Percentiles rank a stretch among this genome's conserved stretches.
Evolutionary conservation across 352 stramenopile genomes (phyloP).

Genomic region (Phytophthora citrophthora): DNA sequence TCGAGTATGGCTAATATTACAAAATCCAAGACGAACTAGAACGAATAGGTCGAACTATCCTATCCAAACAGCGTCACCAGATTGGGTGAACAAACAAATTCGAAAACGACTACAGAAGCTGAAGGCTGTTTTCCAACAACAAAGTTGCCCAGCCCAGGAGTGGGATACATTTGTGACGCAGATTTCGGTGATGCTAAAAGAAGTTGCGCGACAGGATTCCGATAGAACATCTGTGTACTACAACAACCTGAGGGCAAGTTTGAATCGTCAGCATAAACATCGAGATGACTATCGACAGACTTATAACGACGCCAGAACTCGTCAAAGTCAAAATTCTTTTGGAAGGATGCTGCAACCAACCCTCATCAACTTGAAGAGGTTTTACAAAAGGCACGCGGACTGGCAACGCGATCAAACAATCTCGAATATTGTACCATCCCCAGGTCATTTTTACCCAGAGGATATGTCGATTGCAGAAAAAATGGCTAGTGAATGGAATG

Average conservation of each 20-base stretch:
- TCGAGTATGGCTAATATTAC: not conserved
- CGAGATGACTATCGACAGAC: not conserved
- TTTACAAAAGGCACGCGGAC: slow-evolving; percentile 1
- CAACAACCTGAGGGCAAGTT: not conserved
- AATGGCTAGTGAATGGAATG: slow-evolving; percentile 10
- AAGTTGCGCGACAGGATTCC: not conserved
- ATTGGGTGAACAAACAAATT: not conserved
- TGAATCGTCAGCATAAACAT: not conserved
- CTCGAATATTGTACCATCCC: not conserved
- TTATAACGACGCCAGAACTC: not conserved
- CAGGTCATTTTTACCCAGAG: slow-evolving; percentile 1
- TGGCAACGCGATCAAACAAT: slow-evolving; percentile 6
- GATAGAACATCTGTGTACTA: not conserved
- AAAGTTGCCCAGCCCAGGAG: not conserved
- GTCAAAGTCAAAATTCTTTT: not conserved
- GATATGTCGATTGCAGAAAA: not conserved
- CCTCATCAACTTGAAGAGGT: not conserved
- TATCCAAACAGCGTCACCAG: not conserved
- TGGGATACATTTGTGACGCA: not conserved
- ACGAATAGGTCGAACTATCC: no score
- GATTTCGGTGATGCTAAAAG: not conserved
- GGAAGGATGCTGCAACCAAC: slow-evolving; percentile 1
- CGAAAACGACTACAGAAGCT: not conserved
- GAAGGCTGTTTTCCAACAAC: not conserved
- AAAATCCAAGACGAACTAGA: no score